Conservation (phyloP, 805 yeast species). For the Clavispora santaluciae region DNA sequence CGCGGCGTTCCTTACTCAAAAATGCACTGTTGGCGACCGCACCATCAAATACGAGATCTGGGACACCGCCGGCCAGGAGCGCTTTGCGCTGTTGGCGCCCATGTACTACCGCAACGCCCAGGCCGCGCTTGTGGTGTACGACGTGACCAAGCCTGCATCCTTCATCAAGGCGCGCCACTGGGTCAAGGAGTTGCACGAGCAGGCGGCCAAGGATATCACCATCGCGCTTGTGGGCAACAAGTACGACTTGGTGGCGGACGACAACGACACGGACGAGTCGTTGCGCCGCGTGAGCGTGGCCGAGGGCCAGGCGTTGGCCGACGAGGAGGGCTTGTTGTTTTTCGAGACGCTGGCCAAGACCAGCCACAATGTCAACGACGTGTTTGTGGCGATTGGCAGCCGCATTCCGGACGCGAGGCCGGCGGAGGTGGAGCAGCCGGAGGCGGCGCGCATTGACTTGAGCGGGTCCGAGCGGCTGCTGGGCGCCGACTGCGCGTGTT, state of each 20-base stretch:
- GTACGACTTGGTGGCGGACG: constrained; percentile 48
- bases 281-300: constrained; percentile 75
- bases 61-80: constrained; percentile 86
- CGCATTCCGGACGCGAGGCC: constrained; percentile 57
- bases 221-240: constrained; percentile 85
- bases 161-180: constrained; percentile 67
- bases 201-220: constrained; percentile 68
- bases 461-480: constrained; percentile 16
- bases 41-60: constrained; percentile 73
- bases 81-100: constrained; percentile 73
- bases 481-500: constrained; percentile 17
- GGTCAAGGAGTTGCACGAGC: constrained; percentile 77
- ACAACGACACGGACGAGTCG: constrained; percentile 43
- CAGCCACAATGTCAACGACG: constrained; percentile 83
- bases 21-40: constrained; percentile 48
- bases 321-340: constrained; percentile 84
- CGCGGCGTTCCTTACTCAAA: constrained; percentile 75
- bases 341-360: constrained; percentile 95
- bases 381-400: constrained; percentile 83
- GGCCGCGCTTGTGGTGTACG: constrained; percentile 76
- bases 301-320: constrained; percentile 84
- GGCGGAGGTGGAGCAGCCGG: constrained; percentile 11
- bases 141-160: constrained; percentile 65
- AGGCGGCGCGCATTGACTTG: constrained; percentile 31
- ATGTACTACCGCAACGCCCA: constrained; percentile 81